phyloP scores from a whole-genome alignment of 108 stramenopile species.

The Fragilariopsis cylindrus region DNA sequence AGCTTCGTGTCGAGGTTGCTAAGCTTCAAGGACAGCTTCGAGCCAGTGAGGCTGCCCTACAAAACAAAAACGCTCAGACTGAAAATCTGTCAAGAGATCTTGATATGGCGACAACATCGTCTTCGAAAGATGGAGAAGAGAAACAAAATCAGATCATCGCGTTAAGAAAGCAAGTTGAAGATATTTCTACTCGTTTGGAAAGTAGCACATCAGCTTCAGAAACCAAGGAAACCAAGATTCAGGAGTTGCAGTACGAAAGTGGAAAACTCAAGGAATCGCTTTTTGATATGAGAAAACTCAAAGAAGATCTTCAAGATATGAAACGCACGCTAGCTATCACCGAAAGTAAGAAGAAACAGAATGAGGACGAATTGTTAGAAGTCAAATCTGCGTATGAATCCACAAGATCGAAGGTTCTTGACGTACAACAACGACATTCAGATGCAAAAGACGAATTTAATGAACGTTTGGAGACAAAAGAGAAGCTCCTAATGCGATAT shows the following conservation, averaged over 20 bases:
- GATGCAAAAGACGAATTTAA: slow-evolving; percentile 5
- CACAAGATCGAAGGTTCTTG: slow-evolving; percentile 19
- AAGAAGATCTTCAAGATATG: slow-evolving; percentile 20
- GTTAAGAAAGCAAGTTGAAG: slow-evolving; percentile 32
- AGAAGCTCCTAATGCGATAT: slow-evolving; percentile 12
- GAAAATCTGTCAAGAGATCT: slow-evolving; percentile 35
- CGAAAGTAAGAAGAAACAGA: slow-evolving; percentile 17
- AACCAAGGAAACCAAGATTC: slow-evolving; percentile 27
- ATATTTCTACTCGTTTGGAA: slow-evolving; percentile 23
- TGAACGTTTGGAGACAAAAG: slow-evolving; percentile 17
- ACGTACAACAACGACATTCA: slow-evolving; percentile 15
- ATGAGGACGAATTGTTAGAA: background rate
- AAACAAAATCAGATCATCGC: slow-evolving; percentile 22
- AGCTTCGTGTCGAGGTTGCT: slow-evolving; percentile 34
- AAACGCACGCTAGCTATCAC: slow-evolving; percentile 10
- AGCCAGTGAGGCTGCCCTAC: slow-evolving; percentile 40
- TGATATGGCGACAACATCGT: slow-evolving; percentile 12
- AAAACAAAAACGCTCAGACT: slow-evolving; percentile 31
- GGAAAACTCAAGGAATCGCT: slow-evolving; percentile 16
- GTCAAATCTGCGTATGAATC: slow-evolving; percentile 12
- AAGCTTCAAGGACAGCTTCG: slow-evolving; percentile 40
- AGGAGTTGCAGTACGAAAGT: slow-evolving; percentile 14
- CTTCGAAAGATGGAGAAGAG: slow-evolving; percentile 32
- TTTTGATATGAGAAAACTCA: slow-evolving; percentile 11
- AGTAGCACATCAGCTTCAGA: slow-evolving; percentile 4